A percentile compares a stretch with the other conserved stretches of the same genome.
phyloP scores from a whole-genome alignment of 441 rosid genomes.

The Brassica balearica region DNA sequence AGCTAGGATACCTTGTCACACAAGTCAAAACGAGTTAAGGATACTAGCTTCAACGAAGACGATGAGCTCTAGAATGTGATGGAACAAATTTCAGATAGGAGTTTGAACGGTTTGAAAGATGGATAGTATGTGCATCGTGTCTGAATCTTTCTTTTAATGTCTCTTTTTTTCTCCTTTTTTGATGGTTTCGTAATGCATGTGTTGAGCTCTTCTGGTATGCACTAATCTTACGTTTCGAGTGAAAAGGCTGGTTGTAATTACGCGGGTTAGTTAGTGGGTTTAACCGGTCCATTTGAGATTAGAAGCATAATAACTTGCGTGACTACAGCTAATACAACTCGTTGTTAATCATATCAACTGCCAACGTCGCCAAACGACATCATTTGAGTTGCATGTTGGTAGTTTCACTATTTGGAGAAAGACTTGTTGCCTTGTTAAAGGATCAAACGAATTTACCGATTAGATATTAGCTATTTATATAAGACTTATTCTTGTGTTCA shows the following conservation, averaged over 20 bases:
- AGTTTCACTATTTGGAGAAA: too few species aligned
- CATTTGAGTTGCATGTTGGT: too few species aligned
- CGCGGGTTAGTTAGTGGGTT: too few species aligned
- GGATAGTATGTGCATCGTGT: neutral
- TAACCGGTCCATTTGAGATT: too few species aligned
- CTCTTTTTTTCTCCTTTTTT: neutral
- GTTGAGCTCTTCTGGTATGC: slow-evolving; percentile 3
- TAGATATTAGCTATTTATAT: too few species aligned
- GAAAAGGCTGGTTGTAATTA: too few species aligned
- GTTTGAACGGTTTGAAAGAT: neutral
- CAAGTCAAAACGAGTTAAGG: slow-evolving; percentile 33
- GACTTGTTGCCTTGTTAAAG: too few species aligned
- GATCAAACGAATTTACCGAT: too few species aligned
- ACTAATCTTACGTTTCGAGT: too few species aligned
- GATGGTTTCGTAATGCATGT: neutral
- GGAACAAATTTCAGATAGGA: neutral
- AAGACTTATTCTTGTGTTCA: too few species aligned
- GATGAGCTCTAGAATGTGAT: slow-evolving; percentile 32
- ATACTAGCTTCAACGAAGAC: slow-evolving; percentile 15
- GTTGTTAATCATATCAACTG: neutral
- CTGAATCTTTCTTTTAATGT: neutral
- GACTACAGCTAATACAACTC: neutral
- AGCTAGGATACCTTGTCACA: slow-evolving; percentile 36
- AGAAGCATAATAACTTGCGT: neutral
- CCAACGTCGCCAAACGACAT: too few species aligned